Base-by-base conservation (phyloP, 768 basidiomycete genomes). In the Kwoniella dejecticola region DNA sequence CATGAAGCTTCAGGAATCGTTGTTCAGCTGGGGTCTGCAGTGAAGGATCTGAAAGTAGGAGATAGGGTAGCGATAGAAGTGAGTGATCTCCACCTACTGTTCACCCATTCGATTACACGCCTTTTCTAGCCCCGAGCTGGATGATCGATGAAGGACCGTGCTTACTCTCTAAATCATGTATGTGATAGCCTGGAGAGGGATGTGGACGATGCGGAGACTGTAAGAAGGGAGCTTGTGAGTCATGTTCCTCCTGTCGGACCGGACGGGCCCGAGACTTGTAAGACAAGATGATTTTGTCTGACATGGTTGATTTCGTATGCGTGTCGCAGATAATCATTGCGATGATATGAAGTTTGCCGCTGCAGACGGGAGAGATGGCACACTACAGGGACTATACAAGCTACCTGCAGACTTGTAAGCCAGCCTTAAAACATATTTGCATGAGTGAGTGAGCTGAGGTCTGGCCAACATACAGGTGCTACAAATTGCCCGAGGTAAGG, bases 61-160 rank as follows among this genome's bases (percentile, higher is more conserved):
- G 91, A 94, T 72, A 85, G 89, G 47, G 92, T 97, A 50, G 91
- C 93, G 26, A 83, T 96, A 76, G 94, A 97, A 74, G 91, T 92
- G 7, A n/a, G 27, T 90, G 91, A 50, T 30, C 12, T 85, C 86
- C 62, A 86, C 85, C 5, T 94, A 90, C 79, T 82, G 87, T 81
- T 80, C 76, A 12, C 10, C 36, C 36, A 8, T 38, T n/a, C n/a
- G n/a, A n/a, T n/a, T n/a, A n/a, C n/a, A n/a, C n/a, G n/a, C n/a
- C n/a, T n/a, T n/a, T n/a, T n/a, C n/a, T n/a, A n/a, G n/a, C n/a
- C n/a, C n/a, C n/a, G n/a, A n/a, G n/a, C n/a, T n/a, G n/a, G n/a
- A n/a, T n/a, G n/a, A n/a, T n/a, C n/a, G n/a, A n/a, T n/a, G n/a
- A n/a, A n/a, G n/a, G n/a, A n/a, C n/a, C n/a, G n/a, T n/a, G n/a